Conservation (phyloP, 352 stramenopile species). For the Phytophthora europaea region DNA sequence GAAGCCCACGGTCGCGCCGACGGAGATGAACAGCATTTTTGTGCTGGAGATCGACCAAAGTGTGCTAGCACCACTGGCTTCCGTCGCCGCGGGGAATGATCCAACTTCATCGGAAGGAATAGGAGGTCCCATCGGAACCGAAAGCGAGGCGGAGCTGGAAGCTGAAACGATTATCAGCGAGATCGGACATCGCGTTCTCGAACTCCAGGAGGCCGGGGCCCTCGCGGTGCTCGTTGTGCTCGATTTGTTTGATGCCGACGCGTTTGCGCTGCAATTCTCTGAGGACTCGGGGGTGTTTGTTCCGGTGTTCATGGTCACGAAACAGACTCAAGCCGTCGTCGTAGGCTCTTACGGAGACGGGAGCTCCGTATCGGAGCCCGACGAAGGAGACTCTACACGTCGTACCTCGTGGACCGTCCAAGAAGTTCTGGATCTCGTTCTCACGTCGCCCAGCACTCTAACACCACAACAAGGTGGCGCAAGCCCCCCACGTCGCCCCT, state of each 20-base stretch:
- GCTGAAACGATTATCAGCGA: conserved; percentile 51
- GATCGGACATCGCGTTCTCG: conserved; percentile 62
- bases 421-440: conserved; percentile 23
- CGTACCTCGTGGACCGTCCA: conserved; percentile 42
- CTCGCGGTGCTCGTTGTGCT: conserved; percentile 70
- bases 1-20: conserved; percentile 43
- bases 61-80: conserved; percentile 23
- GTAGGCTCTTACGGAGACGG: conserved; percentile 27
- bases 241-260: conserved; percentile 63
- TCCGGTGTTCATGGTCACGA: conserved; percentile 71
- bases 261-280: conserved; percentile 64
- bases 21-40: conserved; percentile 54
- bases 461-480: conserved; percentile 6
- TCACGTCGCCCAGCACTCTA: conserved; percentile 12
- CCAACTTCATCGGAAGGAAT: not conserved
- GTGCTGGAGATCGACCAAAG: conserved; percentile 57
- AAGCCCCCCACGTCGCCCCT: conserved; percentile 21
- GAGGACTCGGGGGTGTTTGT: conserved; percentile 72
- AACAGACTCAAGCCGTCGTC: conserved; percentile 26
- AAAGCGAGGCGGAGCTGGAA: conserved; percentile 41
- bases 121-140: conserved; percentile 7
- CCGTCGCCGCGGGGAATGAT: conserved; percentile 17
- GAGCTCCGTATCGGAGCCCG: conserved; percentile 21
- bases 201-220: conserved; percentile 67
- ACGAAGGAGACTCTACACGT: conserved; percentile 35